Evolutionary conservation across 177 flowering plant species (phyloP).

Genomic region (Telopea speciosissima): DNA sequence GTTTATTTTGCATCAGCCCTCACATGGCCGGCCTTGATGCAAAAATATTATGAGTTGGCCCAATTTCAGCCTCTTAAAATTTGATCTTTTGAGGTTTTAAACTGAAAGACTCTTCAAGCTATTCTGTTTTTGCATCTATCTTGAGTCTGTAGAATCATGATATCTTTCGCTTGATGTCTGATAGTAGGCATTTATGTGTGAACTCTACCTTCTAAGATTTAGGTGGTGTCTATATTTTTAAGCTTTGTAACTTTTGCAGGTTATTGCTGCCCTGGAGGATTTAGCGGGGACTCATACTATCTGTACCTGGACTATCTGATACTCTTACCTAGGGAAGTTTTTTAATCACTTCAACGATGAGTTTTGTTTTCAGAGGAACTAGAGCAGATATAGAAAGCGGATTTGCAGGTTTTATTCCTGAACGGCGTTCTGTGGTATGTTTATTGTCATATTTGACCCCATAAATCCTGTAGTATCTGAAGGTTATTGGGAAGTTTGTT

Average conservation of each 20-base stretch:
- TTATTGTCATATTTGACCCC: not conserved
- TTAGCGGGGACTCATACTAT: not conserved
- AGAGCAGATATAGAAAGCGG: constrained; percentile 68
- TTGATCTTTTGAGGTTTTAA: no score
- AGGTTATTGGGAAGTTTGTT: not conserved
- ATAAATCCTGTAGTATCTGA: not conserved
- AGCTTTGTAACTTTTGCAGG: constrained; percentile 9
- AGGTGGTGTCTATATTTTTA: not conserved
- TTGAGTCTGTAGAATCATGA: no score
- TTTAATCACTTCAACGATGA: constrained; percentile 34
- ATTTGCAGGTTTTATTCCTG: constrained; percentile 47
- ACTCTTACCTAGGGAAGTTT: not conserved
- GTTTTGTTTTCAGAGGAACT: constrained; percentile 69
- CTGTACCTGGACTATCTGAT: not conserved
- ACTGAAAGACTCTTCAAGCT: no score
- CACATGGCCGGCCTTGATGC: no score
- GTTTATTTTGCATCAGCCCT: no score
- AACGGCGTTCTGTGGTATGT: constrained; percentile 45
- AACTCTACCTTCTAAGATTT: not conserved
- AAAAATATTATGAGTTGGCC: no score
- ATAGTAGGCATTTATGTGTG: no score
- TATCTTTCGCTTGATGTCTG: no score
- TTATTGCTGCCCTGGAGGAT: constrained; percentile 4
- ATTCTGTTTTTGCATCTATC: no score
- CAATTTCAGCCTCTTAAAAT: no score